Evolutionary conservation across 306 rosid species (phyloP).

Genomic region (Adenanthera pavonina): DNA sequence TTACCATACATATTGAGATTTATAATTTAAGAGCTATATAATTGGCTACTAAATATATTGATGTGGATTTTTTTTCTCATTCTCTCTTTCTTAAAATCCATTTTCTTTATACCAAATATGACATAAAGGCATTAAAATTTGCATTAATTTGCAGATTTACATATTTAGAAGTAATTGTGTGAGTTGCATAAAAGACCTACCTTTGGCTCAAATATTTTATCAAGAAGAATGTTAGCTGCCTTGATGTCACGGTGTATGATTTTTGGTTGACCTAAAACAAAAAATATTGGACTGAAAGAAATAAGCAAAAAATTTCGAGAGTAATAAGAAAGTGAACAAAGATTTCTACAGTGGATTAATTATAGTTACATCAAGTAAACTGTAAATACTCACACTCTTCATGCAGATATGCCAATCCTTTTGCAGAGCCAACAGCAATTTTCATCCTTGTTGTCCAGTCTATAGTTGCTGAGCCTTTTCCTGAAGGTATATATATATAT

Average conservation of each 20-base stretch:
- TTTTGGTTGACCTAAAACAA: constrained; percentile 56
- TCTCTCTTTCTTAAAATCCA: neutral
- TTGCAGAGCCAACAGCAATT: constrained; percentile 48
- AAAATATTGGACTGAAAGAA: constrained; percentile 5
- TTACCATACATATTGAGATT: too few species aligned
- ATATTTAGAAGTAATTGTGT: neutral
- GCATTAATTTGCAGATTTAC: neutral
- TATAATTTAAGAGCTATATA: too few species aligned
- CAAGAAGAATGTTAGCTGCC: constrained; percentile 69
- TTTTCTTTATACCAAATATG: too few species aligned
- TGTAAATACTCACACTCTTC: constrained; percentile 41
- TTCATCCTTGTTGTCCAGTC: constrained; percentile 49
- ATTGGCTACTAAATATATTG: too few species aligned
- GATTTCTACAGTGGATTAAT: neutral
- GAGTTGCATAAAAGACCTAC: constrained; percentile 32
- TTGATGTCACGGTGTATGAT: constrained; percentile 74
- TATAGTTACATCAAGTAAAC: neutral
- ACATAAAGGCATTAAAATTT: neutral
- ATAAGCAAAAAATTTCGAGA: neutral
- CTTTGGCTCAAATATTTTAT: constrained; percentile 60
- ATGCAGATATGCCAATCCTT: constrained; percentile 49
- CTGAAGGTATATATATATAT: constrained; percentile 24
- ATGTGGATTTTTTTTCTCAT: too few species aligned
- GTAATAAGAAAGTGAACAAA: neutral
- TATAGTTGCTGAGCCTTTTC: constrained; percentile 22